Percentiles rank a stretch among this genome's conserved stretches.
Evolutionary conservation across 1,284 basidiomycete genomes (phyloP).

Genomic region (Sporisorium iseilematis-ciliati): DNA sequence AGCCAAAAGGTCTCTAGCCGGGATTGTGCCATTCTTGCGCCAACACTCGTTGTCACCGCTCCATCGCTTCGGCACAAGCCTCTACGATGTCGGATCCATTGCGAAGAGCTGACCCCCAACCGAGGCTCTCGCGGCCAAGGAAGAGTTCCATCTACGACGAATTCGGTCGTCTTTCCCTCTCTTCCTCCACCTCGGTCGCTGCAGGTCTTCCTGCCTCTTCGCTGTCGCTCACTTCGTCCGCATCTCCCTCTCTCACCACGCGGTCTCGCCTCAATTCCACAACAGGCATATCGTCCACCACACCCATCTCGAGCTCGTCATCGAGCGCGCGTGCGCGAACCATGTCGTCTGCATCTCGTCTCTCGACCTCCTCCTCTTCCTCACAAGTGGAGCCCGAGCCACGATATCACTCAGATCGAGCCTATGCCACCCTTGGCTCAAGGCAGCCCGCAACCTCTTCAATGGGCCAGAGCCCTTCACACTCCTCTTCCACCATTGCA

Average conservation of each 20-base stretch:
- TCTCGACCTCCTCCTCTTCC: slow-evolving; percentile 7
- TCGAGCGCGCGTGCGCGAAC: slow-evolving; percentile 27
- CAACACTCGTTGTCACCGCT: slow-evolving; percentile 13
- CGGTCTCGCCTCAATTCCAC: slow-evolving; percentile 40
- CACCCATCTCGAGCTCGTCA: slow-evolving; percentile 26
- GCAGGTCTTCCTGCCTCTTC: slow-evolving; percentile 14
- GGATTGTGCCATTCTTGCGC: neutral
- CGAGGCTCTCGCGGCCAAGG: slow-evolving; percentile 21
- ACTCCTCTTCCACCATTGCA: slow-evolving; percentile 13
- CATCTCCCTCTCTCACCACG: slow-evolving; percentile 4
- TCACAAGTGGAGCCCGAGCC: slow-evolving; percentile 19
- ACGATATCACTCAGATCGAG: slow-evolving; percentile 14
- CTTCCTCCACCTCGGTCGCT: slow-evolving; percentile 17
- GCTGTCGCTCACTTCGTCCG: slow-evolving; percentile 12
- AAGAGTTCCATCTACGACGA: slow-evolving; percentile 35
- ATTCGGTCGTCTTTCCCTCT: slow-evolving; percentile 15
- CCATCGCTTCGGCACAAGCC: slow-evolving; percentile 1
- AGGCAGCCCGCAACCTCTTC: slow-evolving; percentile 10
- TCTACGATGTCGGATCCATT: slow-evolving; percentile 32
- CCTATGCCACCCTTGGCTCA: slow-evolving; percentile 29
- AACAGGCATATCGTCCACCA: slow-evolving; percentile 15
- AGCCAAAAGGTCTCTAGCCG: neutral
- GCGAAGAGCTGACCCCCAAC: slow-evolving; percentile 20
- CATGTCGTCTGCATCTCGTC: slow-evolving; percentile 32
- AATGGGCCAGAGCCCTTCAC: slow-evolving; percentile 6